Evolutionary conservation across 108 stramenopile genomes (phyloP), one percentile per base, ranked within the genome.

Genomic region (Mayamaea pseudoterrestris): DNA sequence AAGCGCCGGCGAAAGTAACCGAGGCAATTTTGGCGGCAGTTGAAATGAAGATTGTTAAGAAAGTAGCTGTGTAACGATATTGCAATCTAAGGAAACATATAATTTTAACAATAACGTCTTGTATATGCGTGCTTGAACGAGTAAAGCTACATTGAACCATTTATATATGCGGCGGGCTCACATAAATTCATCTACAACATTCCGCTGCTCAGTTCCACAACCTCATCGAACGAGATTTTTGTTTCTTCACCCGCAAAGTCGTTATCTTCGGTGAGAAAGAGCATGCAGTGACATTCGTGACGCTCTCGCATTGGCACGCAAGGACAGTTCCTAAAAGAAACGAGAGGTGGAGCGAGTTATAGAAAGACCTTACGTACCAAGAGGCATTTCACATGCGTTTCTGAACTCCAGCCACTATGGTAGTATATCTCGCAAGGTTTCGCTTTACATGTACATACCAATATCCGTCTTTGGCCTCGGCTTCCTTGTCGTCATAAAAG

Each of bases 401-500:
- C n/a, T n/a, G n/a, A n/a, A n/a, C n/a, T n/a, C n/a, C n/a, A n/a
- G n/a, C n/a, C n/a, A n/a, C n/a, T n/a, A n/a, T n/a, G n/a, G n/a
- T n/a, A n/a, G n/a, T n/a, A n/a, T n/a, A n/a, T n/a, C n/a, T n/a
- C n/a, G n/a, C n/a, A n/a, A n/a, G n/a, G n/a, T n/a, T n/a, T 11
- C 32, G 32, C 32, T 12, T n/a, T n/a, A n/a, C n/a, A n/a, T n/a
- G n/a, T n/a, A n/a, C n/a, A n/a, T n/a, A n/a, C 81, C 87, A 88
- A 46, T 75, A 83, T 2, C 81, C 85, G 41, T 78, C 72, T 68
- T 87, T 87, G 7, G 73, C 88, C 57, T 88, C 88, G 34, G 71
- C 78, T 48, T 78, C 85, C 54, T 93, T 93, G 54, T 93, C 76
- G 26, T 90, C 88, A 45, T 93, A 93, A 63, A 83, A 85, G 36